Percentiles rank a stretch among this genome's conserved stretches.
Conservation (phyloP, 495 filamentous ascomycete species). For the Penicillium simplicissimum region DNA sequence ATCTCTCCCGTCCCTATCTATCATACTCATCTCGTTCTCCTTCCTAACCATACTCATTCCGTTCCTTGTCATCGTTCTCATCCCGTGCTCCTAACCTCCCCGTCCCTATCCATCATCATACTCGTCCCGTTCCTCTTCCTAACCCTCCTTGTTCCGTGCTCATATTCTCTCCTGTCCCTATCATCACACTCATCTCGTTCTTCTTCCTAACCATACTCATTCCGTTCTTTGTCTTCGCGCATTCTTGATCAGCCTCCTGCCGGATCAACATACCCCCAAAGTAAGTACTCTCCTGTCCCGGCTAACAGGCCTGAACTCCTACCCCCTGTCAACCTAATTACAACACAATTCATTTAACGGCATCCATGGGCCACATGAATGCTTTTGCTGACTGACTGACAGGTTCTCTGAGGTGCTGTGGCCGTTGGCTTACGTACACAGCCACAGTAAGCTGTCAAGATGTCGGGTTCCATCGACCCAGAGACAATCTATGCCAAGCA, state of each 20-base stretch:
- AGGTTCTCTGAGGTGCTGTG: conserved; percentile 6
- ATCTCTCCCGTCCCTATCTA: too few species aligned
- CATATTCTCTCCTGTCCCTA: too few species aligned
- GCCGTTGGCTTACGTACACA: not conserved
- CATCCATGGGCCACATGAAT: not conserved
- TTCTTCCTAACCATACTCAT: too few species aligned
- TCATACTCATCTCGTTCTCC: too few species aligned
- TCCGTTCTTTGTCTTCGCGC: not conserved
- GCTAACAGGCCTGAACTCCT: not conserved
- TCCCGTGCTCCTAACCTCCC: too few species aligned
- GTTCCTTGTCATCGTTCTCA: too few species aligned
- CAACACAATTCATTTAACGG: too few species aligned
- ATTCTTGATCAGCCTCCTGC: not conserved
- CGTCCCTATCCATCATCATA: too few species aligned
- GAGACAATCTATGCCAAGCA: conserved; percentile 91
- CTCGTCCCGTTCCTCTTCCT: too few species aligned
- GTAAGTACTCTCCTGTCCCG: not conserved
- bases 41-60: too few species aligned
- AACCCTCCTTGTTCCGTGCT: too few species aligned
- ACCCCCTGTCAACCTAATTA: not conserved
- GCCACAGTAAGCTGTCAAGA: conserved; percentile 26
- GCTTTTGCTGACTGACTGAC: not conserved
- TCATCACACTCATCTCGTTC: too few species aligned
- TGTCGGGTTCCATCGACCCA: conserved; percentile 64
- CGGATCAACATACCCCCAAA: not conserved